Evolutionary conservation across 306 rosid genomes (phyloP).

Genomic region (Albizia julibrissin): DNA sequence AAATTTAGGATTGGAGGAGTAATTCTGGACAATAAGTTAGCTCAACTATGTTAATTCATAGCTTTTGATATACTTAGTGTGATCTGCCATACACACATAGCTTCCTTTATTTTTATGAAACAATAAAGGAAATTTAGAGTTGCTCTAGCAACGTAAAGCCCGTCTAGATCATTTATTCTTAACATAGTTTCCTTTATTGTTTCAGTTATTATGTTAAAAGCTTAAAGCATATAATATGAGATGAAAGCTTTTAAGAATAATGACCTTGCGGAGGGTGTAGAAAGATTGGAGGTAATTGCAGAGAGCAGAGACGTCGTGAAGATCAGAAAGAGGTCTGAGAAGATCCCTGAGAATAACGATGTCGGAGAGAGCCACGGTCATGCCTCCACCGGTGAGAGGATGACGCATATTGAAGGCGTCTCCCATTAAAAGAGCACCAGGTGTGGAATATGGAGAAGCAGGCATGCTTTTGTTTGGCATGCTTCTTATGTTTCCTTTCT

Average conservation of each 20-base stretch:
- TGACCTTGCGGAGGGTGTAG: conserved; percentile 59
- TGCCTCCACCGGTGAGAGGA: conserved; percentile 92
- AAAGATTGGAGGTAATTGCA: conserved; percentile 61
- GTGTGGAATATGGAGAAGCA: conserved; percentile 68
- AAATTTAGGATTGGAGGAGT: too few relatives aligned
- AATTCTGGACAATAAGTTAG: too few relatives aligned
- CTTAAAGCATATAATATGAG: neutral
- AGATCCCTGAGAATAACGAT: conserved; percentile 59
- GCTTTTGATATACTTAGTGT: neutral
- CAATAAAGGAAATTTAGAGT: too few relatives aligned
- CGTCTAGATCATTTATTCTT: too few relatives aligned
- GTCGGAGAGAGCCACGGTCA: conserved; percentile 85
- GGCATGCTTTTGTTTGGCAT: conserved; percentile 91
- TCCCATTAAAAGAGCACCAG: conserved; percentile 84
- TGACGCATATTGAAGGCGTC: conserved; percentile 97
- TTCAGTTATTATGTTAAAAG: neutral
- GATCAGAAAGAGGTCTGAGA: conserved; percentile 51
- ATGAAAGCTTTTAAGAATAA: neutral
- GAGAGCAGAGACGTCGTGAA: conserved; percentile 53
- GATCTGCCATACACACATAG: too few relatives aligned
- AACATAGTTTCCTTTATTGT: neutral
- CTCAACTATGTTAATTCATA: too few relatives aligned
- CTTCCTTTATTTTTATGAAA: neutral
- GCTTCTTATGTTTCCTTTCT: conserved; percentile 70
- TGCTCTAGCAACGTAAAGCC: too few relatives aligned